Evolutionary conservation across 345 rosid genomes (phyloP), one percentile per base, ranked within the genome.

Genomic region (Hevea brasiliensis): DNA sequence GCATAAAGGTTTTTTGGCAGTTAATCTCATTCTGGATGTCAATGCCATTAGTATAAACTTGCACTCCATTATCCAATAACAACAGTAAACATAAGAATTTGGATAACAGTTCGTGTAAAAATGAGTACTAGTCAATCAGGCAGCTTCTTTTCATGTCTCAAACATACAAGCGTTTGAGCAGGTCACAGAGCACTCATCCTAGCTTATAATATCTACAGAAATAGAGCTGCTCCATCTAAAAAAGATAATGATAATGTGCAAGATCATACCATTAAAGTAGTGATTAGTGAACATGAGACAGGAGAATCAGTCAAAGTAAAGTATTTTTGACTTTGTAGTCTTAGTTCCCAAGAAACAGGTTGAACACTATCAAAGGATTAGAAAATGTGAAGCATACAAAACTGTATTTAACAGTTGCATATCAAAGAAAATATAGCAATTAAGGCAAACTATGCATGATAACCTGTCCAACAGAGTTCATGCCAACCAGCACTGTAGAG

Each of bases 391-490:
- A 10, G 17, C 62, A 14, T 5, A 35, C 2, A 24, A 7, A 20
- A 47, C 3, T 20, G n/a, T 14, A 41, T 14, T 0, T 18, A 41
- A 60, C 26, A 54, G 40, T 53, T 61, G 61, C 13, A 57, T 23
- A 14, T 65, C 37, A 58, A 24, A 70, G 55, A 71, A 66, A 13
- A 71, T 55, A 40, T 12, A 41, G 27, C 51, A 48, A 29, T 44
- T 37, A 53, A 54, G 17, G 40, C 7, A 67, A 50, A 74, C 41
- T 26, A 37, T 59, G 65, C 57, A 55, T 27, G 7, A 21, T 29
- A 14, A 92, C 98, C 98, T 92, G 97, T 77, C 65, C 77, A 35
- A 83, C 86, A 29, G 97, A 90, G 81, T 88, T 88, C 97, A 94
- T 90, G 77, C 98, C 97, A 63, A 94, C 95, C 74, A 94, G 85